These are phyloP conservation scores for Fusarium penzigii DNA, from an alignment of 2,329 filamentous ascomycete species.

Conservation along the genomic window DNA sequence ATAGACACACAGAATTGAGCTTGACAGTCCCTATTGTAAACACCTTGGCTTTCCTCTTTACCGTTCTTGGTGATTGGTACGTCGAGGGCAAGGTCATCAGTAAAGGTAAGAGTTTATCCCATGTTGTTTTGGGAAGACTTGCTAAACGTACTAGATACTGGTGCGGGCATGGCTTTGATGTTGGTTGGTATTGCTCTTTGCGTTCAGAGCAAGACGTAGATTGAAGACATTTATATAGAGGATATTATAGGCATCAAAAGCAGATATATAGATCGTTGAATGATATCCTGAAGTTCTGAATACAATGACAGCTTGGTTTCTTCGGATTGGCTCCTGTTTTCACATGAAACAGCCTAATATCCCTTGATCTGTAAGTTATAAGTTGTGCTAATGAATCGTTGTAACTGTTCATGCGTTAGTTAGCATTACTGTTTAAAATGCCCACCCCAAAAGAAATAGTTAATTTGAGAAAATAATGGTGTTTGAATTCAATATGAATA, in stretches of 20 bases:
- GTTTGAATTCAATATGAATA: constrained; percentile 5
- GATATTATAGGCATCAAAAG: background rate
- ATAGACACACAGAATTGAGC: constrained; percentile 69
- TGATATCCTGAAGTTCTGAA: too few relatives aligned
- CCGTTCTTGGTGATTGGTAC: constrained; percentile 92
- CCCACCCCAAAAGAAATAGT: background rate
- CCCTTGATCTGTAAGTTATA: too few relatives aligned
- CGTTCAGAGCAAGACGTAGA: constrained; percentile 63
- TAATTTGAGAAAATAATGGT: background rate
- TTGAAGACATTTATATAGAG: constrained; percentile 5
- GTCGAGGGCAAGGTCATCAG: constrained; percentile 90
- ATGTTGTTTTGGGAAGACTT: background rate
- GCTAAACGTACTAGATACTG: constrained; percentile 62
- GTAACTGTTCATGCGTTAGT: background rate
- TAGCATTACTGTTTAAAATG: constrained; percentile 1
- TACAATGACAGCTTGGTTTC: constrained; percentile 4
- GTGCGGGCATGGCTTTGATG: constrained; percentile 78
- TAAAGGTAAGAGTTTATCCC: constrained; percentile 57
- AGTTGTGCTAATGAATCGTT: constrained; percentile 14
- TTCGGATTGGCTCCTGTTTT: constrained; percentile 25
- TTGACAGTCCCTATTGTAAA: constrained; percentile 95
- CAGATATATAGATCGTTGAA: too few relatives aligned
- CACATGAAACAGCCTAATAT: constrained; percentile 4
- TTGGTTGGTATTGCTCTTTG: constrained; percentile 80
- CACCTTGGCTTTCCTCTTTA: constrained; percentile 93